Conservation (phyloP, 164 flowering plant species). For the Vitis cinerea region DNA sequence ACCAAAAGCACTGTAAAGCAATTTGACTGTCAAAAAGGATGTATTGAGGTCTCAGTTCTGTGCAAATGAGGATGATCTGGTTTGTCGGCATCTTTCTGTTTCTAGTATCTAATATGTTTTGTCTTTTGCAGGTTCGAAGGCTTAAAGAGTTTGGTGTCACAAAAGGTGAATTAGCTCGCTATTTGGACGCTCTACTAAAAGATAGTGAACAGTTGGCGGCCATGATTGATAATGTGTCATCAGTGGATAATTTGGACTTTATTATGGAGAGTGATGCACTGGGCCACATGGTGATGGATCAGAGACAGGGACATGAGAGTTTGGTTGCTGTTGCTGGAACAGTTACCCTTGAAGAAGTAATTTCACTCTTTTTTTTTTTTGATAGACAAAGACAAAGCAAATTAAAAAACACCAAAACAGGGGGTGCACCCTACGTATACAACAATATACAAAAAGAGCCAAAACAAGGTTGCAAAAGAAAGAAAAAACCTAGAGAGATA, state of each 20-base stretch:
- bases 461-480: too few species aligned
- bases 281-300: constrained; percentile 99
- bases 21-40: too few species aligned
- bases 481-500: too few species aligned
- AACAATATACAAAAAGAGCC: too few species aligned
- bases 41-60: too few species aligned
- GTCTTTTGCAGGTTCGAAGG: constrained; percentile 74
- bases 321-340: constrained; percentile 91
- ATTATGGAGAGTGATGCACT: constrained; percentile 98
- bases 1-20: too few species aligned
- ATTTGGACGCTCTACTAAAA: constrained; percentile 91
- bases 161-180: constrained; percentile 93
- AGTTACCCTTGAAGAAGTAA: constrained; percentile 93
- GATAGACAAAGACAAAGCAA: too few species aligned
- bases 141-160: constrained; percentile 98
- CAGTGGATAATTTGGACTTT: constrained; percentile 96
- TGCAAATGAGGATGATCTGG: too few species aligned
- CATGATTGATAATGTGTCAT: constrained; percentile 94
- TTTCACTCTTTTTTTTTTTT: neutral
- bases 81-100: neutral
- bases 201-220: constrained; percentile 99
- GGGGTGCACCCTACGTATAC: too few species aligned
- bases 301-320: constrained; percentile 89
- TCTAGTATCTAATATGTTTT: constrained; percentile 2
- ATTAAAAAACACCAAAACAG: too few species aligned